A percentile compares a stretch with the other conserved stretches of the same genome.
Conservation (phyloP, 2,329 filamentous ascomycete species). For the Fusarium sp. region DNA sequence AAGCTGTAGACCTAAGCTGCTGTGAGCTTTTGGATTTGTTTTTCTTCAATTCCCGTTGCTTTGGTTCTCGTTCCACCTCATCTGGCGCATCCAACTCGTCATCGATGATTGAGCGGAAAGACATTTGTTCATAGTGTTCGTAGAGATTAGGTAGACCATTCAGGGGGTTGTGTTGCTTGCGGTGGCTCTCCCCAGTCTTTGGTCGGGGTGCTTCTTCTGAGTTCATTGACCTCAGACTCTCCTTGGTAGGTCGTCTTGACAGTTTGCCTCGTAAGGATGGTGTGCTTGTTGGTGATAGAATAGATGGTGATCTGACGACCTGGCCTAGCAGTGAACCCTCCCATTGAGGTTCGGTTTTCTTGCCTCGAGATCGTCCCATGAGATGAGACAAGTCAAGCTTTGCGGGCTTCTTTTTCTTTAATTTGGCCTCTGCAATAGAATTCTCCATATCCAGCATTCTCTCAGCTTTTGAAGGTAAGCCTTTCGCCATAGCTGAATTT, state of each 20-base stretch:
- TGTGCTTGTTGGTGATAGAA: conserved; percentile 56
- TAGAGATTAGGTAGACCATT: conserved; percentile 65
- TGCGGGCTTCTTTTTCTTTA: conserved; percentile 59
- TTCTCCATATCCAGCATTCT: conserved; percentile 62
- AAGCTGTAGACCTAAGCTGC: conserved; percentile 19
- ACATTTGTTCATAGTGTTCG: conserved; percentile 70
- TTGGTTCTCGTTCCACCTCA: conserved; percentile 23
- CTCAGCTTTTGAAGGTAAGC: conserved; percentile 63
- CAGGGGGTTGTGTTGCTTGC: conserved; percentile 46
- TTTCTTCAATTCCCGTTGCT: conserved; percentile 25
- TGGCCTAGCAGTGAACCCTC: conserved; percentile 54
- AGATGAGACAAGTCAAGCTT: conserved; percentile 64
- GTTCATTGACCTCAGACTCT: conserved; percentile 50
- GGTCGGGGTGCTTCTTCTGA: conserved; percentile 43
- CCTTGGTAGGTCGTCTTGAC: conserved; percentile 55
- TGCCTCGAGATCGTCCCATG: conserved; percentile 52
- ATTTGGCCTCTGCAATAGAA: conserved; percentile 41
- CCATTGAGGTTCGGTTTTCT: conserved; percentile 52
- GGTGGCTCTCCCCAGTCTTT: conserved; percentile 48
- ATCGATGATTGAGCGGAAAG: conserved; percentile 60
- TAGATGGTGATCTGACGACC: conserved; percentile 59
- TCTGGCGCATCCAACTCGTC: conserved; percentile 37
- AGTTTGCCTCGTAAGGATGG: conserved; percentile 48
- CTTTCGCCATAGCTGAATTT: conserved; percentile 70
- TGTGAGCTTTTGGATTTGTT: conserved; percentile 25